Conservation (phyloP, 2,329 filamentous ascomycete species). For the Tolypocladium cylindrosporum region DNA sequence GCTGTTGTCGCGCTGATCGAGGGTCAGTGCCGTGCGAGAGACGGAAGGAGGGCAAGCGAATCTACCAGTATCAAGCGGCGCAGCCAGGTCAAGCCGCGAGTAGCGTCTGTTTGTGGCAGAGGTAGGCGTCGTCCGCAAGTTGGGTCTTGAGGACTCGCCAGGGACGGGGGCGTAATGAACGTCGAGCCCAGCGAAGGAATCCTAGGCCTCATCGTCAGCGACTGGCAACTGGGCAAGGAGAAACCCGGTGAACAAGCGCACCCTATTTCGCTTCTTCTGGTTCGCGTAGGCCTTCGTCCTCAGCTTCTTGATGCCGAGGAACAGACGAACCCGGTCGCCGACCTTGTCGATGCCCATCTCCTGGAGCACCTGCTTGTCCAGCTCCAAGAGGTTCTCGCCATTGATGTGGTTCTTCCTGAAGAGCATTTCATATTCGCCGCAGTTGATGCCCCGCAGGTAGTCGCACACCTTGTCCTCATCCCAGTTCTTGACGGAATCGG, state of each 20-base stretch:
- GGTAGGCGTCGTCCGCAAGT: slow-evolving; percentile 40
- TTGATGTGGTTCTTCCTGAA: slow-evolving; percentile 94
- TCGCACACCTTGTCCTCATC: slow-evolving; percentile 86
- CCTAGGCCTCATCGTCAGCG: slow-evolving; percentile 34
- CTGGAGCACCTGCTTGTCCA: slow-evolving; percentile 91
- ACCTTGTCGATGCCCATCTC: slow-evolving; percentile 99
- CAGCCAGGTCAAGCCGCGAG: slow-evolving; percentile 46
- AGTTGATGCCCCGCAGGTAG: slow-evolving; percentile 85
- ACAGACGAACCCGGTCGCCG: slow-evolving; percentile 87
- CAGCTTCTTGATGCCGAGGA: slow-evolving; percentile 74
- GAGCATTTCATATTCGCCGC: slow-evolving; percentile 82
- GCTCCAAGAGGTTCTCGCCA: slow-evolving; percentile 90
- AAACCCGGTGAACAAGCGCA: slow-evolving; percentile 28
- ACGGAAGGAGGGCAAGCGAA: slow-evolving; percentile 29
- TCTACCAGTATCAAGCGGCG: slow-evolving; percentile 37
- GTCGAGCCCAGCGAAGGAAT: slow-evolving; percentile 76
- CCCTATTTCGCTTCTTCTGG: slow-evolving; percentile 76
- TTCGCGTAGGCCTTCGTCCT: slow-evolving; percentile 67
- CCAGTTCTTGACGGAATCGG: slow-evolving; percentile 75
- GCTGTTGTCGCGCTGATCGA: slow-evolving; percentile 37
- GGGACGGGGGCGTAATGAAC: slow-evolving; percentile 36
- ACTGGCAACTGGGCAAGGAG: background rate
- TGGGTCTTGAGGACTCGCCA: slow-evolving; percentile 38
- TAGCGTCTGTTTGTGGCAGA: slow-evolving; percentile 45
- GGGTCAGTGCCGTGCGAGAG: slow-evolving; percentile 43